Evolutionary conservation across 2,329 filamentous ascomycete species (phyloP).

Genomic region (Ophiostoma ulmi): DNA sequence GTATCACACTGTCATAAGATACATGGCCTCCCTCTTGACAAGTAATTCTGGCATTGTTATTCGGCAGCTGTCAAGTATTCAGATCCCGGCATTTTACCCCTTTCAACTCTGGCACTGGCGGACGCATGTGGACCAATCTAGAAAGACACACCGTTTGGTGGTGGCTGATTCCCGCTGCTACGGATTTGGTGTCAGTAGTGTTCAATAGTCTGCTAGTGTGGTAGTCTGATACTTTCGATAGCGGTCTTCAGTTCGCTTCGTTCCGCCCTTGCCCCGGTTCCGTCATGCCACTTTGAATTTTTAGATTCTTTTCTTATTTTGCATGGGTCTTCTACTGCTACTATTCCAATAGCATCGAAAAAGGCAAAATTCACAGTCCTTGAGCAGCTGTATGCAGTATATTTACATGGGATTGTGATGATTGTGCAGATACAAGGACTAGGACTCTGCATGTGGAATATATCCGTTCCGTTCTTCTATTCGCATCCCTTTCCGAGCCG

Average conservation of each 20-base stretch:
- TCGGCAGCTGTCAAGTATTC: neutral
- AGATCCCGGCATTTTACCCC: neutral
- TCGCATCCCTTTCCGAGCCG: constrained; percentile 9
- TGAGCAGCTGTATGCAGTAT: neutral
- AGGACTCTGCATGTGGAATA: neutral
- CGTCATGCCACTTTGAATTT: neutral
- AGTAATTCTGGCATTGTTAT: neutral
- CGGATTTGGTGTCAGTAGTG: neutral
- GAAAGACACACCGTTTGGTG: neutral
- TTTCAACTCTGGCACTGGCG: neutral
- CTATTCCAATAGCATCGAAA: neutral
- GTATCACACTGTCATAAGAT: neutral
- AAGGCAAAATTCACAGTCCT: neutral
- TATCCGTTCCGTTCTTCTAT: neutral
- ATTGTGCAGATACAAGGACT: neutral
- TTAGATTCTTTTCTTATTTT: neutral
- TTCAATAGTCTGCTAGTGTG: neutral
- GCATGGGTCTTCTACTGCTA: neutral
- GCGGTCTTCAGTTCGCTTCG: neutral
- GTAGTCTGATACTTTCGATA: neutral
- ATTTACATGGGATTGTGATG: neutral
- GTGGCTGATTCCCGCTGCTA: constrained; percentile 4
- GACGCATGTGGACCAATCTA: neutral
- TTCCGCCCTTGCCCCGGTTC: neutral
- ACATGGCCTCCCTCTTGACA: neutral